phyloP scores from a whole-genome alignment of 2,329 filamentous ascomycete species.

The Sporothrix inflata region DNA sequence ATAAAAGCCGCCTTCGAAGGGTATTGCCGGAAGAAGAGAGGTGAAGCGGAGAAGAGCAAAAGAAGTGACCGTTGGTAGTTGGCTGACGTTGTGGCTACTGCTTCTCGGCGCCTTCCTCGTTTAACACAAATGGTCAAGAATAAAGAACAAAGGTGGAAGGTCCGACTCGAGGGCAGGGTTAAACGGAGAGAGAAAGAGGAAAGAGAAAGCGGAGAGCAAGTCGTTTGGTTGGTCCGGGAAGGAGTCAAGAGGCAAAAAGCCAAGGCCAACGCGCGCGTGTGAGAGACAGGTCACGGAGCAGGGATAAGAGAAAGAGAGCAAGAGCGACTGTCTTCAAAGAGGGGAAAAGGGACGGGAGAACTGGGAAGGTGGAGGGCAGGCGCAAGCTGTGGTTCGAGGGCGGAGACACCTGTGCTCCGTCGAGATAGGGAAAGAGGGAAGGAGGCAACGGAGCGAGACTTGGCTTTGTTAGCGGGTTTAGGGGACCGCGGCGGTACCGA shows the following conservation, averaged over 20 bases:
- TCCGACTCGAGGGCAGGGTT: background rate
- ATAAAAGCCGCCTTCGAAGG: background rate
- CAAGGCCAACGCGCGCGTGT: background rate
- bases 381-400: constrained; percentile 2
- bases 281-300: background rate
- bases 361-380: background rate
- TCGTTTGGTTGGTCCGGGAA: background rate
- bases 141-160: background rate
- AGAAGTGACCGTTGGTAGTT: background rate
- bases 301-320: background rate
- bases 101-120: constrained; percentile 7
- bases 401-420: background rate
- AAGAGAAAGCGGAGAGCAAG: background rate
- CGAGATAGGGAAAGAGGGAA: background rate
- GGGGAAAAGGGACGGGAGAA: background rate
- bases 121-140: background rate
- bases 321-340: background rate
- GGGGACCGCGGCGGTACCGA: background rate
- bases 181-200: background rate
- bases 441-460: background rate
- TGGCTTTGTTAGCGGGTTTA: background rate
- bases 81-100: background rate
- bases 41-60: background rate
- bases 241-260: background rate
- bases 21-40: background rate